Base-by-base conservation (phyloP, 768 basidiomycete genomes). In the Boletus rubescentipes region DNA sequence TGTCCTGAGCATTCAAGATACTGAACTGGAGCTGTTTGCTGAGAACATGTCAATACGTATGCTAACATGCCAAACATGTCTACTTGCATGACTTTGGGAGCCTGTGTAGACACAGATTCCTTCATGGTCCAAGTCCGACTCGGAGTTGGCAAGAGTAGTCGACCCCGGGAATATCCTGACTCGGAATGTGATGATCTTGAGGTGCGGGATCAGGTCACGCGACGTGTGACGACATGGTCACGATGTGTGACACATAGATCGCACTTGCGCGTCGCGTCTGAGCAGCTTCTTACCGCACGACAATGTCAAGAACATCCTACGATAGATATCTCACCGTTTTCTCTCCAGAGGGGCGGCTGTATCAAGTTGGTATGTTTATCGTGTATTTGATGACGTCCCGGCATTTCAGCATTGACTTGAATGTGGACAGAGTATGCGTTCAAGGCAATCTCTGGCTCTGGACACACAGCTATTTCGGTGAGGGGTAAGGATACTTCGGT, bases 11-110 rank as follows among this genome's bases (percentile, higher is more conserved):
- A 71, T 87, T 91, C 61, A 99, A 79, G 46, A 96, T 82, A 69
- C 90, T 90, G 73, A 98, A 99, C 77, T 98, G 97, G 31, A 99
- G 81, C 70, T 91, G 87, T 77, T 98, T 98, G 65, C 95, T 97
- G 68, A 39, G 38, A 43, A 54, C 21, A 45, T 58, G 37, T 64
- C 43, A 57, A 42, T 52, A 49, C 4, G 16, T 37, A 41, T 23
- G 26, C 26, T 29, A 46, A 11, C 6, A 20, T 31, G 23, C 35
- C 5, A 29, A 15, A 16, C 3, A 14, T 10, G 11, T 15, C 51
- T 29, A 74, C 82, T 39, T 72, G 89, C 89, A 91, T 91, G 73
- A 90, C 84, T 78, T 91, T 90, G 6, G 89, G 89, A 44, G 87
- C 83, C 68, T 87, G 83, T 63, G 85, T 85, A 23, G 86, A 84